Evolutionary conservation across 2,329 filamentous ascomycete genomes (phyloP).

Genomic region (Aspergillus hortae): DNA sequence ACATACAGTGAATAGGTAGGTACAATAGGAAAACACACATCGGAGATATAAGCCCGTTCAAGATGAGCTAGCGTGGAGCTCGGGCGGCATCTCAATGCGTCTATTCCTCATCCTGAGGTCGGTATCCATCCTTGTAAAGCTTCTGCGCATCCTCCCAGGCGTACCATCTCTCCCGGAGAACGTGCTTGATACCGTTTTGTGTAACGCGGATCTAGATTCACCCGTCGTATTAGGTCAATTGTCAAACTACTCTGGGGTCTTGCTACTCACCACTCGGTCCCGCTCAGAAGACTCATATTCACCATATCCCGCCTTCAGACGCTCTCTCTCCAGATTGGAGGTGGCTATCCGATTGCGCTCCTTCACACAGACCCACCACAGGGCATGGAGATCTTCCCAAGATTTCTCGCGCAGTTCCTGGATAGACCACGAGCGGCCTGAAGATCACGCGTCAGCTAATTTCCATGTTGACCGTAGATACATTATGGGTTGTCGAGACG

Average conservation of each 20-base stretch:
- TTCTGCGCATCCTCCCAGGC: slow-evolving; percentile 58
- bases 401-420: slow-evolving; percentile 84
- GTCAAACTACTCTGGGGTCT: not conserved
- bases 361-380: slow-evolving; percentile 94
- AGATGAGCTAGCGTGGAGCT: no score
- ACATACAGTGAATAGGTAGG: not conserved
- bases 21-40: no score
- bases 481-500: slow-evolving; percentile 13
- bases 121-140: slow-evolving; percentile 34
- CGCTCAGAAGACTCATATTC: slow-evolving; percentile 63
- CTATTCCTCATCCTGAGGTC: slow-evolving; percentile 30
- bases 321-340: slow-evolving; percentile 63
- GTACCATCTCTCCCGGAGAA: slow-evolving; percentile 83
- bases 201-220: slow-evolving; percentile 65
- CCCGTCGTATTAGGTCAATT: not conserved
- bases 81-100: not conserved
- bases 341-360: slow-evolving; percentile 90
- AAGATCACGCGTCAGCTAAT: slow-evolving; percentile 11
- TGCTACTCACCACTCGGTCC: slow-evolving; percentile 60
- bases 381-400: slow-evolving; percentile 85
- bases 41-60: no score
- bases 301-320: slow-evolving; percentile 70
- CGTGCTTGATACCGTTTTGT: slow-evolving; percentile 77
- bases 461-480: not conserved
- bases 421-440: slow-evolving; percentile 75